These are phyloP conservation scores for Sporormia fimetaria DNA, from an alignment of 495 filamentous ascomycete species.

Conservation along the genomic window DNA sequence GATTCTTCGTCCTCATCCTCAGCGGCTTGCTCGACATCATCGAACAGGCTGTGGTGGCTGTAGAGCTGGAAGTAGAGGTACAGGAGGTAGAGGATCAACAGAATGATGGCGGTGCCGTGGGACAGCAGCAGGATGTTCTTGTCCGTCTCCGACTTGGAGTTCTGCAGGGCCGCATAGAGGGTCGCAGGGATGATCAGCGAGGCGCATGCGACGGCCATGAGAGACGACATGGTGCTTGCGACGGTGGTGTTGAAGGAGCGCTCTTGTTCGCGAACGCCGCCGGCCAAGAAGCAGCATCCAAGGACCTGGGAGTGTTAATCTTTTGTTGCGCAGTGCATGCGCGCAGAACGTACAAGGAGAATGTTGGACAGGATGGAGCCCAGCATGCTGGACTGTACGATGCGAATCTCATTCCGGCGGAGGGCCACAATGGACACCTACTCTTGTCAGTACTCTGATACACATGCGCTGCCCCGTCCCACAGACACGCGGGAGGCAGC, in stretches of 20 bases:
- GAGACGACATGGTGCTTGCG: conserved; percentile 88
- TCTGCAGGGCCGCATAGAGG: conserved; percentile 50
- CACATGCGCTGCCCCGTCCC: conserved; percentile 10
- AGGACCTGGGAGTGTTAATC: conserved; percentile 41
- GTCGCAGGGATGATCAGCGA: conserved; percentile 88
- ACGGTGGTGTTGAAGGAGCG: conserved; percentile 77
- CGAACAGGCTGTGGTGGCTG: conserved; percentile 72
- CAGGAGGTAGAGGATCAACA: conserved; percentile 76
- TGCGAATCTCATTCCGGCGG: conserved; percentile 72
- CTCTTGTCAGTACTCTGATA: conserved; percentile 2
- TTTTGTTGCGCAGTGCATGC: background rate
- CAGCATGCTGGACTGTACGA: conserved; percentile 96
- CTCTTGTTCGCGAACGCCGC: conserved; percentile 60
- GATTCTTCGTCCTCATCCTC: conserved; percentile 33
- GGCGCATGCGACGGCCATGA: conserved; percentile 85
- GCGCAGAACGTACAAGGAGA: conserved; percentile 47
- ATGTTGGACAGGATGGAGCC: conserved; percentile 95
- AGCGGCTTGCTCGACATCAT: conserved; percentile 43
- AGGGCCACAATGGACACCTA: conserved; percentile 92
- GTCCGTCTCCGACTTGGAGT: conserved; percentile 37
- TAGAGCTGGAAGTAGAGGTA: conserved; percentile 86
- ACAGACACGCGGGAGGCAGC: conserved; percentile 7
- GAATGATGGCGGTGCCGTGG: conserved; percentile 79
- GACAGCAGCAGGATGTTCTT: conserved; percentile 71
- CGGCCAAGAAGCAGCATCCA: conserved; percentile 91